Evolutionary conservation across 176 grass and related monocot species (phyloP).

Genomic region (Thalia dealbata): DNA sequence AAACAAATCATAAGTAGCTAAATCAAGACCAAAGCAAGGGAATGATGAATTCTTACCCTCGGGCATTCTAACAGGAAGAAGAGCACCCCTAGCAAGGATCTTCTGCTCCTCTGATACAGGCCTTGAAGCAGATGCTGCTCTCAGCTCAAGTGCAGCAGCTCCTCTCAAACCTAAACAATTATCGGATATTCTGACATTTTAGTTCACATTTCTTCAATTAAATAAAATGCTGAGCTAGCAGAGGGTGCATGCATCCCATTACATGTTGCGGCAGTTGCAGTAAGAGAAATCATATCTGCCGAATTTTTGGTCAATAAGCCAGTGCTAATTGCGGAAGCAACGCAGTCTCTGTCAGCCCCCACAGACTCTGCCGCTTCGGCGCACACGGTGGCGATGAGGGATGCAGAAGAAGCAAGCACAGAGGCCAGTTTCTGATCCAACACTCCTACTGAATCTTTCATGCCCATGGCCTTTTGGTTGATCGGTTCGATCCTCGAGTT

Average conservation of each 20-base stretch:
- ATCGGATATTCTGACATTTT: neutral
- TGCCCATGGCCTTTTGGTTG: neutral
- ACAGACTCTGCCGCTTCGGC: constrained; percentile 63
- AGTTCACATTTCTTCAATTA: neutral
- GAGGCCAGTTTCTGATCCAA: constrained; percentile 27
- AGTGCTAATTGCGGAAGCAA: constrained; percentile 44
- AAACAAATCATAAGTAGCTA: no score
- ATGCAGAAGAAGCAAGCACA: constrained; percentile 51
- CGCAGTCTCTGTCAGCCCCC: constrained; percentile 32
- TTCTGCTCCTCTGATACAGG: constrained; percentile 33
- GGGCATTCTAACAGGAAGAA: constrained; percentile 45
- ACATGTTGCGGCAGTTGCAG: constrained; percentile 77
- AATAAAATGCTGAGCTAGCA: neutral
- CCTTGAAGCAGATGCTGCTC: constrained; percentile 26
- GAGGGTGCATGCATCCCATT: neutral
- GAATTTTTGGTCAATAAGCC: constrained; percentile 49
- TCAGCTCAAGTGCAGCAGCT: constrained; percentile 52
- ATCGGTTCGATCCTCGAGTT: constrained; percentile 29
- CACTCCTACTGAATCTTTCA: neutral
- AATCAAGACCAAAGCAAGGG: neutral
- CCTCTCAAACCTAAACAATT: constrained; percentile 54
- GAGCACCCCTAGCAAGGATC: constrained; percentile 49
- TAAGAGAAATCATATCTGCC: constrained; percentile 48
- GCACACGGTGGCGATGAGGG: constrained; percentile 82
- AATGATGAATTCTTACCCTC: constrained; percentile 33